phyloP scores from a whole-genome alignment of 177 flowering plant genomes.

The Vitis hybrid region DNA sequence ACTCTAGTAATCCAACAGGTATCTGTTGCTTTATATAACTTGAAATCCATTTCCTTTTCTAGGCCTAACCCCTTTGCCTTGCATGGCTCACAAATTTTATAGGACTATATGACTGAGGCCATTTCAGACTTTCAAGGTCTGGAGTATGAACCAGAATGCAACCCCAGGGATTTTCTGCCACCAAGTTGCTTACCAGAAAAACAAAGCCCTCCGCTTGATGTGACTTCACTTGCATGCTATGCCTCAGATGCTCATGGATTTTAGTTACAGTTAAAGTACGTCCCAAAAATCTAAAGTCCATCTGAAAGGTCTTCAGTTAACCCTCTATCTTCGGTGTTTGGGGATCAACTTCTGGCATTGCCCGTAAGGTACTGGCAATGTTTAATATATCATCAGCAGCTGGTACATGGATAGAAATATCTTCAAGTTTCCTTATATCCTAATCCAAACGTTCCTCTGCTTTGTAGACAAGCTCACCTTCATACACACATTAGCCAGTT shows the following conservation, averaged over 20 bases:
- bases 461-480: no score
- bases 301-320: conserved; percentile 11
- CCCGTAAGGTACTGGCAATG: conserved; percentile 10
- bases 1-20: no score
- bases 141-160: conserved; percentile 98
- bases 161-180: conserved; percentile 73
- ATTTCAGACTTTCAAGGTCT: conserved; percentile 25
- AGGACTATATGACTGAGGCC: no score
- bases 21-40: accelerated
- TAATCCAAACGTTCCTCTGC: no score
- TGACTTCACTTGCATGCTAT: conserved; percentile 73
- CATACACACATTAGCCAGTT: no score
- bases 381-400: no score
- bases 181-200: conserved; percentile 63
- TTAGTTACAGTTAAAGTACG: conserved; percentile 31
- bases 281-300: conserved; percentile 29
- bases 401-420: no score
- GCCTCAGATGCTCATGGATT: conserved; percentile 72
- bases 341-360: conserved; percentile 6
- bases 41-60: conserved; percentile 46
- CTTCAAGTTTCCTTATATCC: no score
- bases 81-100: no score
- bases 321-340: conserved; percentile 25
- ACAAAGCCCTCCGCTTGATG: conserved; percentile 87
- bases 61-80: conserved; percentile 50